Evolutionary conservation across 2,329 filamentous ascomycete species (phyloP).

Genomic region (Lecanicillium sp.): DNA sequence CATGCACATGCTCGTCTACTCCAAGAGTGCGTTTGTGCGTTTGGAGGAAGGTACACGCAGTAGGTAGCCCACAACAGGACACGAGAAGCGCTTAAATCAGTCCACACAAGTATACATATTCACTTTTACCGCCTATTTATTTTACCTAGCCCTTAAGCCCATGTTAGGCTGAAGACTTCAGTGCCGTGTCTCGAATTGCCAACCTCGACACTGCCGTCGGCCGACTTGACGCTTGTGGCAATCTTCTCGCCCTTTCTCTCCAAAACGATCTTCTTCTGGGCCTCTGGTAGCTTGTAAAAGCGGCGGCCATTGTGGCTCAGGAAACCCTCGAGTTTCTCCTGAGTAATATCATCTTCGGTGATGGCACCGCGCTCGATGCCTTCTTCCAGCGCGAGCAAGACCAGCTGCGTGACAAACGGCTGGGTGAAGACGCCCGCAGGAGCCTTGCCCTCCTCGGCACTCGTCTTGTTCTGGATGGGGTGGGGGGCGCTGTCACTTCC

Average conservation of each 20-base stretch:
- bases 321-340: slow-evolving; percentile 47
- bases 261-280: slow-evolving; percentile 22
- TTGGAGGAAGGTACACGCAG: no score
- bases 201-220: slow-evolving; percentile 32
- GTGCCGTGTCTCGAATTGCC: slow-evolving; percentile 34
- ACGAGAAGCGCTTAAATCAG: no score
- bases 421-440: slow-evolving; percentile 77
- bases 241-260: slow-evolving; percentile 35
- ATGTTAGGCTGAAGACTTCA: slow-evolving; percentile 33
- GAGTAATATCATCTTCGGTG: slow-evolving; percentile 41
- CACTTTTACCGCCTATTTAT: neutral
- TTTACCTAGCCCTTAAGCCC: slow-evolving; percentile 13
- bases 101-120: no score
- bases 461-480: slow-evolving; percentile 48
- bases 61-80: no score
- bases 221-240: slow-evolving; percentile 27
- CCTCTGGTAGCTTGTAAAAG: slow-evolving; percentile 41
- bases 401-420: slow-evolving; percentile 58
- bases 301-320: slow-evolving; percentile 42
- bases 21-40: no score
- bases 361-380: slow-evolving; percentile 49
- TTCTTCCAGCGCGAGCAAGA: slow-evolving; percentile 54
- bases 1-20: no score
- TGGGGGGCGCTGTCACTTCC: slow-evolving; percentile 60
- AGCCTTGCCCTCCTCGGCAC: slow-evolving; percentile 38